A percentile compares a stretch with the other conserved stretches of the same genome.
Conservation (phyloP, 257 asterid genomes). For the Echium plantagineum region DNA sequence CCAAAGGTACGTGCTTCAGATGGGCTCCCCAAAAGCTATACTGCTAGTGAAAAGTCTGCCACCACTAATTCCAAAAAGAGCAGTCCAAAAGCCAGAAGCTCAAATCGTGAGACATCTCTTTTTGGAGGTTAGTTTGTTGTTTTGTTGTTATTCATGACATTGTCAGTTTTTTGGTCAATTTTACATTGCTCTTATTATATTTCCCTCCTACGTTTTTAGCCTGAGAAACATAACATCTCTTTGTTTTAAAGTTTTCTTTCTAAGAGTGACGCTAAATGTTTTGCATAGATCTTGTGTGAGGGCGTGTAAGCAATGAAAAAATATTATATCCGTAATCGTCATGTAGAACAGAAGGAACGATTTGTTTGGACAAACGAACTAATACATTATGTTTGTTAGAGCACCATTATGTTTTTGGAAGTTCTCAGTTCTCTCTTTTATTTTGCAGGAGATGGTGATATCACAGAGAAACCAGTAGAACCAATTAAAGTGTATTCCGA, state of each 20-base stretch:
- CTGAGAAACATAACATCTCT: not conserved
- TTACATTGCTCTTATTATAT: not conserved
- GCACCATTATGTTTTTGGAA: not conserved
- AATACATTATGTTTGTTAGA: too few relatives aligned
- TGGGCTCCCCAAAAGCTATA: constrained; percentile 43
- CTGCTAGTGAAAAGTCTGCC: constrained; percentile 52
- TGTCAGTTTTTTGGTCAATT: not conserved
- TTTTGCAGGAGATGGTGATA: constrained; percentile 74
- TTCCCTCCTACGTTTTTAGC: not conserved
- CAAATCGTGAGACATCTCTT: constrained; percentile 74
- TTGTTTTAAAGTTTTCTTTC: not conserved
- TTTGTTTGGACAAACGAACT: too few relatives aligned
- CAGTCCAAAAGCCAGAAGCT: constrained; percentile 82
- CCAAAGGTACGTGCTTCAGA: constrained; percentile 73
- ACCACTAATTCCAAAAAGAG: constrained; percentile 51
- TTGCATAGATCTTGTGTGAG: not conserved
- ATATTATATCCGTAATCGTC: too few relatives aligned
- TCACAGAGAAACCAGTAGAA: constrained; percentile 82
- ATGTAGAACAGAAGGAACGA: too few relatives aligned
- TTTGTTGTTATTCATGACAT: not conserved
- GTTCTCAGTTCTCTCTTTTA: constrained; percentile 9
- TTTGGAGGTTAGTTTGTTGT: constrained; percentile 75
- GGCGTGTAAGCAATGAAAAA: too few relatives aligned
- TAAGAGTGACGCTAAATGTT: not conserved
- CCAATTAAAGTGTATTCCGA: constrained; percentile 91